Evolutionary conservation across 306 rosid species (phyloP), one percentile per base, ranked within the genome.

Genomic region (Lathyrus aphaca): DNA sequence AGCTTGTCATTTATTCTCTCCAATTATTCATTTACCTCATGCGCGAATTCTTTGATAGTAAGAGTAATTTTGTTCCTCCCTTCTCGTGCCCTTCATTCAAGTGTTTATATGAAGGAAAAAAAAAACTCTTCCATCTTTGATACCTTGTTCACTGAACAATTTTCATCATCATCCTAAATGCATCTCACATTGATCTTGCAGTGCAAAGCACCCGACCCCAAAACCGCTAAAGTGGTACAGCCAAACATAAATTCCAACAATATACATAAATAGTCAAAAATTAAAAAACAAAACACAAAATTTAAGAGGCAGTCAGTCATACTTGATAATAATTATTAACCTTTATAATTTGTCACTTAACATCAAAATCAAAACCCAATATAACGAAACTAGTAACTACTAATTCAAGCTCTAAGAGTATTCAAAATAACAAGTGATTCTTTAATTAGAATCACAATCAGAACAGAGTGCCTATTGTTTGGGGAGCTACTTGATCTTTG

Each of bases 361-460:
- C 35, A 21, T 53, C 15, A 53, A 19, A 53, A 11, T 18, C 27
- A 21, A 21, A 23, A 53, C 59, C 59, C 59, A 53, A 21, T 23
- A 53, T 21, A 21, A 4, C 2, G 3, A 16, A 49, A 17, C 25
- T 8, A 49, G 9, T 49, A 49, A 17, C 55, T 17, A 49, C 56
- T 8, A 49, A 49, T 9, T 49, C 27, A 49, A 49, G 56, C 6
- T 19, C 35, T 11, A 21, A 23, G 23, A 53, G 35, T 21, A 53
- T 21, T 53, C 16, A 53, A 53, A 53, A 53, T 53, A 53, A 53
- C 32, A 53, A 53, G 30, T 53, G 30, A 53, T 53, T 21, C 14
- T 49, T 50, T 18, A 19, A 50, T 8, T 8, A 51, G 30, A 21
- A 51, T 10, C 8, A 10, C 58, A 19, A 21, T 51, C 8, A 51